These are phyloP conservation scores for Yarrowia porcina DNA, from an alignment of 805 yeast genomes.

Conservation along the genomic window DNA sequence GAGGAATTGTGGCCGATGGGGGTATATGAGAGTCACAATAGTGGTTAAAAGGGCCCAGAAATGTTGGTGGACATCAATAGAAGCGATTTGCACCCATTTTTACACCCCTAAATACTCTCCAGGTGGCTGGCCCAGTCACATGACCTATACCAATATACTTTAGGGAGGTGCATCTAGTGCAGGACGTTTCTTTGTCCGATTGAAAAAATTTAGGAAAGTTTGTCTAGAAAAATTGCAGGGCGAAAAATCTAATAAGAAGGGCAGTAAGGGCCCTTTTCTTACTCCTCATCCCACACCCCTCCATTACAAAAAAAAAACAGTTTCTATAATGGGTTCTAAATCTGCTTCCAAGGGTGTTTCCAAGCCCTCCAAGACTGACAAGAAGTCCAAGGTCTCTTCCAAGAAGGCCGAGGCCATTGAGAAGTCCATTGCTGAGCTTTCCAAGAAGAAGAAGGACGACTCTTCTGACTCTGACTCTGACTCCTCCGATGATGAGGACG, in stretches of 20 bases:
- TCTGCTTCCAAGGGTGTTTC: slow-evolving; percentile 23
- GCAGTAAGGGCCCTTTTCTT: not conserved
- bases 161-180: not conserved
- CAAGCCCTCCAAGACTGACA: slow-evolving; percentile 26
- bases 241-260: slow-evolving; percentile 16
- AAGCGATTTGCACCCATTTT: not conserved
- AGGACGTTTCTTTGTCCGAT: slow-evolving; percentile 18
- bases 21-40: no score
- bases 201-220: slow-evolving; percentile 18
- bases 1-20: not conserved
- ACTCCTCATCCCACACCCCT: slow-evolving; percentile 6
- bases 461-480: slow-evolving; percentile 32
- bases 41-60: not conserved
- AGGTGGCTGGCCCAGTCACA: slow-evolving; percentile 7
- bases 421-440: slow-evolving; percentile 20
- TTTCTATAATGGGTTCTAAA: slow-evolving; percentile 22
- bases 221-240: slow-evolving; percentile 9
- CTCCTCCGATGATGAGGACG: slow-evolving; percentile 29
- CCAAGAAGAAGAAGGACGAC: slow-evolving; percentile 30
- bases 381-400: slow-evolving; percentile 26
- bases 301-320: not conserved
- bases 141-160: not conserved
- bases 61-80: no score
- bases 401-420: slow-evolving; percentile 23
- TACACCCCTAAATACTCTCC: not conserved